Evolutionary conservation across 441 rosid species (phyloP).

Genomic region (Pelargonium cotyledonis): DNA sequence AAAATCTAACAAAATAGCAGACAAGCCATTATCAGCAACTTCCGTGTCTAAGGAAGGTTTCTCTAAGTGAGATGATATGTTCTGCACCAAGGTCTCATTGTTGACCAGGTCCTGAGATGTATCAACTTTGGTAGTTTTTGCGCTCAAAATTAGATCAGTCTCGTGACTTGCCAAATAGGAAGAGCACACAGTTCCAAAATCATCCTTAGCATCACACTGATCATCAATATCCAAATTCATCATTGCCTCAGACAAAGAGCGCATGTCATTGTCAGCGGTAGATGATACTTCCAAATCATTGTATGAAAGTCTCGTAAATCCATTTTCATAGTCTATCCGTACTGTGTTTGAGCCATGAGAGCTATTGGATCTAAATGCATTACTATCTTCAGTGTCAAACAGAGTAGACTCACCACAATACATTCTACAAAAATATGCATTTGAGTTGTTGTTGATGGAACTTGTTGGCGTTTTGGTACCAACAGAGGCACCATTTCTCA

Average conservation of each 20-base stretch:
- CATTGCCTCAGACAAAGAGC: conserved; percentile 13
- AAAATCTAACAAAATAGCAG: not conserved
- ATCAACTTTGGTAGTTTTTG: not conserved
- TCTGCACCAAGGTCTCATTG: not conserved
- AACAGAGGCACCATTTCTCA: conserved; percentile 15
- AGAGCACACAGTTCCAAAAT: conserved; percentile 1
- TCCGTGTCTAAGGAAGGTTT: not conserved
- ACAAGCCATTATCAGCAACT: not conserved
- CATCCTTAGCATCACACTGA: conserved; percentile 13
- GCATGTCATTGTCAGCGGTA: conserved; percentile 11
- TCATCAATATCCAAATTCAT: conserved; percentile 20
- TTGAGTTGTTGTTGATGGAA: conserved; percentile 2
- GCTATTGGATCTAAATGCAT: not conserved
- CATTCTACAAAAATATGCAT: not conserved
- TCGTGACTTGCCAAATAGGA: conserved; percentile 2
- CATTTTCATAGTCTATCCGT: conserved; percentile 5
- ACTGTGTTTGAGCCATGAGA: conserved; percentile 15
- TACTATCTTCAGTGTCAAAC: conserved; percentile 13
- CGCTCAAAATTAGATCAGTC: not conserved
- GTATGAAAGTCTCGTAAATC: conserved; percentile 13
- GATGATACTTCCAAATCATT: conserved; percentile 20
- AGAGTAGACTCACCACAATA: not conserved
- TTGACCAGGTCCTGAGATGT: too few species aligned
- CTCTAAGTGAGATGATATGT: not conserved
- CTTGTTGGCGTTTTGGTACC: conserved; percentile 9